Conservation (phyloP, 2,329 filamentous ascomycete genomes). For the Ceratocystis smalleyi region DNA sequence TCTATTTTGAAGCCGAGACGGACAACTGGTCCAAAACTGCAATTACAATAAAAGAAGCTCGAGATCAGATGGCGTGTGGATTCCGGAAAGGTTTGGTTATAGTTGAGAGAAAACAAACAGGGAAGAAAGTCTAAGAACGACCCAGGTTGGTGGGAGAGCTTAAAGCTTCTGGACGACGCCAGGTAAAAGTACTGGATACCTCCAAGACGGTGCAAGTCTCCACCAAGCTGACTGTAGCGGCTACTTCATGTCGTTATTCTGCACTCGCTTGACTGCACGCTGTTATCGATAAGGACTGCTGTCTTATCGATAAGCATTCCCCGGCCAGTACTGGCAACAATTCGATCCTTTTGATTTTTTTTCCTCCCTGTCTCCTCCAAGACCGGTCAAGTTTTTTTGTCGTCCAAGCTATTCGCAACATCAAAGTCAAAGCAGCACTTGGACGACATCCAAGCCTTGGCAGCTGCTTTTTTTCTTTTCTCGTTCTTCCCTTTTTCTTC, state of each 20-base stretch:
- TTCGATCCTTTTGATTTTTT: not conserved
- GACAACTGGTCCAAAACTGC: not conserved
- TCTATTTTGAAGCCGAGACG: too few species aligned
- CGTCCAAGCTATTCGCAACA: not conserved
- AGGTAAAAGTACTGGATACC: too few species aligned
- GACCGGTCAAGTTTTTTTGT: too few species aligned
- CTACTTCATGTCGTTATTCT: not conserved
- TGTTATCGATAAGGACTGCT: conserved; percentile 11
- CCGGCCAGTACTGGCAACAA: not conserved
- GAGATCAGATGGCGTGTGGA: not conserved
- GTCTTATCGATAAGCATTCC: not conserved
- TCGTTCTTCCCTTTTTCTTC: not conserved
- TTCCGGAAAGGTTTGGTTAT: not conserved
- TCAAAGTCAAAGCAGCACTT: too few species aligned
- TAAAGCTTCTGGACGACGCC: too few species aligned
- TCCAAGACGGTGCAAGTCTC: not conserved
- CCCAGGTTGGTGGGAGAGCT: not conserved
- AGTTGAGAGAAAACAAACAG: too few species aligned
- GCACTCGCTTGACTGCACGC: conserved; percentile 19
- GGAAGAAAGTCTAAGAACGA: not conserved
- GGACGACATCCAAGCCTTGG: too few species aligned
- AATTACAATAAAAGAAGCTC: not conserved
- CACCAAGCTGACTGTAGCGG: not conserved
- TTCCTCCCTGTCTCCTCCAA: not conserved
- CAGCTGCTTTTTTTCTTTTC: not conserved